A percentile compares a stretch with the other conserved stretches of the same genome.
Conservation (phyloP, 2,329 filamentous ascomycete species). For the Helicocarpus griseus region DNA sequence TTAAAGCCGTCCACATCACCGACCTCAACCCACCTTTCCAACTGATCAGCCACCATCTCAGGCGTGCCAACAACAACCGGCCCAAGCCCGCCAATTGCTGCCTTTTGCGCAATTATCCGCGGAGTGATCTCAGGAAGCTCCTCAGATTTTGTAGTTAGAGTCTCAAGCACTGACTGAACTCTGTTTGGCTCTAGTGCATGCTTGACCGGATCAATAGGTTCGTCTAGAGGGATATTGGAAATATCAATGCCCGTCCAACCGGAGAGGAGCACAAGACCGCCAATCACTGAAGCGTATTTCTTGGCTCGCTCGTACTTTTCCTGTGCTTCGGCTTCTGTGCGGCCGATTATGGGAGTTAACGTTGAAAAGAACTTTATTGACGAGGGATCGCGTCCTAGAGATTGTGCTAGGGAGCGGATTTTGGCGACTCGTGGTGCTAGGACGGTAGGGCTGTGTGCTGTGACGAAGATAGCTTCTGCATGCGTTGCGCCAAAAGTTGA, state of each 20-base stretch:
- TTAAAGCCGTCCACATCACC: slow-evolving; percentile 36
- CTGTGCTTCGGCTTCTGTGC: slow-evolving; percentile 44
- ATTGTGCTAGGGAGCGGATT: slow-evolving; percentile 43
- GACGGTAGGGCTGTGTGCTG: slow-evolving; percentile 42
- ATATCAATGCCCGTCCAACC: slow-evolving; percentile 54
- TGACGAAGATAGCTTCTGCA: slow-evolving; percentile 53
- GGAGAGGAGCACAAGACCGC: slow-evolving; percentile 46
- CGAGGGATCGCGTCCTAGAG: slow-evolving; percentile 45
- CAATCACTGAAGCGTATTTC: slow-evolving; percentile 45
- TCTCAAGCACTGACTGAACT: slow-evolving; percentile 41
- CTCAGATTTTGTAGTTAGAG: slow-evolving; percentile 41
- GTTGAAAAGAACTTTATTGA: slow-evolving; percentile 49
- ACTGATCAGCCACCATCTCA: slow-evolving; percentile 37
- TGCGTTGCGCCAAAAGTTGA: slow-evolving; percentile 48
- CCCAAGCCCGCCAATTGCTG: slow-evolving; percentile 40
- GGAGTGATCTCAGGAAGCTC: slow-evolving; percentile 40
- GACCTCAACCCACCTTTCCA: slow-evolving; percentile 38
- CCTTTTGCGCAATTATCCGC: slow-evolving; percentile 36
- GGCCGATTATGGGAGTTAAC: slow-evolving; percentile 41
- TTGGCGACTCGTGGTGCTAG: slow-evolving; percentile 43
- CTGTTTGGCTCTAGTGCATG: slow-evolving; percentile 47
- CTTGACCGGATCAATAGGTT: slow-evolving; percentile 44
- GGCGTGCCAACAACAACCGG: slow-evolving; percentile 41
- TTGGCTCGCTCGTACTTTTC: slow-evolving; percentile 43
- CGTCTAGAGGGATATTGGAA: slow-evolving; percentile 47